phyloP scores from a whole-genome alignment of 2,329 filamentous ascomycete genomes.

The Calonectria honghensis region DNA sequence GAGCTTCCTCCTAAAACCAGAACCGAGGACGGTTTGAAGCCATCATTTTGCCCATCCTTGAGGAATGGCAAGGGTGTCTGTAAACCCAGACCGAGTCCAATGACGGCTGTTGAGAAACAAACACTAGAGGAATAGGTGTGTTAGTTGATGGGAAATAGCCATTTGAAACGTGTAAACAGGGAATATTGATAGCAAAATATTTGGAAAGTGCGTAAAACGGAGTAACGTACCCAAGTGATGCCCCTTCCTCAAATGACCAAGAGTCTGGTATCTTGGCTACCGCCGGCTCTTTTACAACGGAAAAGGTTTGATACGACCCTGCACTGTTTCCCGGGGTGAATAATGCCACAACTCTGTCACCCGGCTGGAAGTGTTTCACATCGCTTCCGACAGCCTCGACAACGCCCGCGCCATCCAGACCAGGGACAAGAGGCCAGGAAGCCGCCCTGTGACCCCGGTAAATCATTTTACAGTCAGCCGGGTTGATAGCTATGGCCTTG shows the following conservation, averaged over 20 bases:
- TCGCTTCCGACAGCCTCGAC: conserved; percentile 11
- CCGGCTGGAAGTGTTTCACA: neutral
- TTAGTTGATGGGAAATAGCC: neutral
- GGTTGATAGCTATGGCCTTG: conserved; percentile 19
- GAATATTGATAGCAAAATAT: neutral
- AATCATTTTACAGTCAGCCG: conserved; percentile 32
- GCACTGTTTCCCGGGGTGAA: conserved; percentile 8
- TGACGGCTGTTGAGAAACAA: conserved; percentile 15
- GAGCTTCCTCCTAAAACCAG: conserved; percentile 16
- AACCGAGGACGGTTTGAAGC: neutral
- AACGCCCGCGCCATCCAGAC: conserved; percentile 14
- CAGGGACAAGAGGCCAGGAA: conserved; percentile 19
- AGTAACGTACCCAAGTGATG: conserved; percentile 4
- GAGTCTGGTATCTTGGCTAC: conserved; percentile 18
- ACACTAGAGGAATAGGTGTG: neutral
- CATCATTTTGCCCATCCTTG: conserved; percentile 1
- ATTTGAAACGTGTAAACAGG: neutral
- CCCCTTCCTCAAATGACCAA: conserved; percentile 24
- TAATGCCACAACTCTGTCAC: conserved; percentile 15
- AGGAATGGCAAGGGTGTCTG: conserved; percentile 9
- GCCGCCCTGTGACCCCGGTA: conserved; percentile 16
- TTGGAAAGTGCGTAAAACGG: neutral
- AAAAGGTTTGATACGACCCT: conserved; percentile 14
- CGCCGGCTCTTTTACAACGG: neutral
- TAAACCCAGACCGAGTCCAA: conserved; percentile 18